These are phyloP conservation scores for Hibiscus syriacus DNA, from an alignment of 345 rosid genomes.

Conservation along the genomic window DNA sequence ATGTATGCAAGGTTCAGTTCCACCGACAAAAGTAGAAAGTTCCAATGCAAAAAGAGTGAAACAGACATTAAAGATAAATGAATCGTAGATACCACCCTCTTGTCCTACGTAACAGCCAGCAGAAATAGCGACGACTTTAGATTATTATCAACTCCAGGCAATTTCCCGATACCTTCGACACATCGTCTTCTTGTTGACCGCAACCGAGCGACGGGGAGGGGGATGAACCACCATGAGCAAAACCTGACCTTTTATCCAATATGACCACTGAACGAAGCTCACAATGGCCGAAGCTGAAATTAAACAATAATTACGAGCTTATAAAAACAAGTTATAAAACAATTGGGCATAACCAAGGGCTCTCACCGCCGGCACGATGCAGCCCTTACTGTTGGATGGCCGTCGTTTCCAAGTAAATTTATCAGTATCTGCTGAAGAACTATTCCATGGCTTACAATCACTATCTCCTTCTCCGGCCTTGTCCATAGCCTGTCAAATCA, in stretches of 20 bases:
- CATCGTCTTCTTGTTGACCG: not conserved
- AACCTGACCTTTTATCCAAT: not conserved
- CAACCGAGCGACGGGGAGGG: not conserved
- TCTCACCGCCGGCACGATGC: slow-evolving; percentile 33
- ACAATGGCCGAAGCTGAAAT: not conserved
- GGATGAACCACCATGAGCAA: no score
- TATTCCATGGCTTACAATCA: slow-evolving; percentile 65
- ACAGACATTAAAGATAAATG: not conserved
- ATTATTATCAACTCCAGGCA: not conserved
- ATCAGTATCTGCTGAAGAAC: slow-evolving; percentile 47
- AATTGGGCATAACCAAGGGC: not conserved
- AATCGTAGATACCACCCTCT: not conserved
- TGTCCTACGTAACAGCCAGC: not conserved
- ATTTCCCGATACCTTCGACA: not conserved
- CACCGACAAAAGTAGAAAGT: not conserved
- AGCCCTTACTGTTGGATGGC: slow-evolving; percentile 7
- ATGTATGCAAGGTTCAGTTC: not conserved
- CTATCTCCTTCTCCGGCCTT: slow-evolving; percentile 78
- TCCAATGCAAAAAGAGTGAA: not conserved
- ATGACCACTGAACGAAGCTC: not conserved
- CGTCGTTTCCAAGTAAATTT: slow-evolving; percentile 32
- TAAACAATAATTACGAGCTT: not conserved
- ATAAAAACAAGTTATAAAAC: not conserved
- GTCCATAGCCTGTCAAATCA: slow-evolving; percentile 86
- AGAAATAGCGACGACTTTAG: not conserved